These are phyloP conservation scores for Quercus parvula DNA, from an alignment of 306 rosid genomes.

Conservation along the genomic window DNA sequence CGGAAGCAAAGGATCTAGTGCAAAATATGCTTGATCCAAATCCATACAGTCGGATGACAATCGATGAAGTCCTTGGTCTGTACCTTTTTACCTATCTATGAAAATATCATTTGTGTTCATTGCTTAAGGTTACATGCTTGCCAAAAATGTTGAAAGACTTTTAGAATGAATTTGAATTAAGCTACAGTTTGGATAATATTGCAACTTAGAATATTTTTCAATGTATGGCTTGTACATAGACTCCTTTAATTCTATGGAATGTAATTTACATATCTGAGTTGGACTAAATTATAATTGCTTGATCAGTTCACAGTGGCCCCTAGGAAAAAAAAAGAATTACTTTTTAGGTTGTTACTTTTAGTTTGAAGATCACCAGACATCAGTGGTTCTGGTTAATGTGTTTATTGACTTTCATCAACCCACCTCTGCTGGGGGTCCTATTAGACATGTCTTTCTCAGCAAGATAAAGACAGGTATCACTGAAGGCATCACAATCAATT, in stretches of 20 bases:
- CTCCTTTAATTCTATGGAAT: not conserved
- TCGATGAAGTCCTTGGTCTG: conserved; percentile 88
- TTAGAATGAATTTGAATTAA: not conserved
- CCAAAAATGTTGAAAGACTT: not conserved
- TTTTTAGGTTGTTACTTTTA: not conserved
- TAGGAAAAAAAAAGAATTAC: not conserved
- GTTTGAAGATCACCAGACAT: not conserved
- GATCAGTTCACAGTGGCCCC: not conserved
- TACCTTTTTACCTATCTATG: not conserved
- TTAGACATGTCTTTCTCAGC: too few species aligned
- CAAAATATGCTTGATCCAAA: conserved; percentile 81
- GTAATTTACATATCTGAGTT: not conserved
- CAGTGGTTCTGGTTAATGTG: not conserved
- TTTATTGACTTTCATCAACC: too few species aligned
- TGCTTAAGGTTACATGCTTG: not conserved
- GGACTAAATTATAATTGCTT: not conserved
- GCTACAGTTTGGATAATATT: not conserved
- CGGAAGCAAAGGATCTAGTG: conserved; percentile 71
- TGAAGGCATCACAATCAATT: too few species aligned
- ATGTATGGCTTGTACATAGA: not conserved
- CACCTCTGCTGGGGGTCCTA: too few species aligned
- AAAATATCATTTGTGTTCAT: not conserved
- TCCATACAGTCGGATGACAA: conserved; percentile 66
- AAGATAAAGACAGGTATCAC: too few species aligned
- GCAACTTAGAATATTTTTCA: not conserved